Evolutionary conservation across 73 alveolate genomes (phyloP), one percentile per base, ranked within the genome.

Genomic region (Paraurostyla sp.): DNA sequence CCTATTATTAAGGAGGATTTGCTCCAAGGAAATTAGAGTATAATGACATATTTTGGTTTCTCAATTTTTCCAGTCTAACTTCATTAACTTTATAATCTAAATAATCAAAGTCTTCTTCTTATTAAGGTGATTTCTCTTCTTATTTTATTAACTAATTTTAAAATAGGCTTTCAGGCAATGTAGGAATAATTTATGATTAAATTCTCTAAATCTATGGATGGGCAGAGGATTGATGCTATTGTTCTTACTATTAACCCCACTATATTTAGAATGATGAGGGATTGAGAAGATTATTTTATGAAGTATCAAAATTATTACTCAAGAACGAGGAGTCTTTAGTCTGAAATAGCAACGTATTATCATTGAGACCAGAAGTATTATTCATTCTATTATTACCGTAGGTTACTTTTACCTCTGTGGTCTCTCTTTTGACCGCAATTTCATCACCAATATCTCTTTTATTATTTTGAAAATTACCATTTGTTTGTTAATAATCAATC

Each of bases 1-100:
- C 29, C 80, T 50, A 62, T 27, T 46, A 3, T 54, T 78, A 23
- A 2, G 15, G 3, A 46, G 68, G 22, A 2, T 49, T 63, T 6
- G 22, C 16, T 7, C 29, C 20, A 3, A 49, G 42, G 20, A 18
- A 38, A 52, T 78, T 78, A 11, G 60, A 51, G 35, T 38, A 51
- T 7, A 54, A n/a, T 4, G 80, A 49, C 78, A 54, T 78, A 81
- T 81, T 81, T 52, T 81, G 42, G 7, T 56, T 52, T 57, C 80
- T 56, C 22, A 81, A 29, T 22, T 52, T 46, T 41, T 57, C 82
- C 20, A 81, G 52, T 22, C 82, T 54, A 7, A 41, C 45, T 59
- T 81, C 91, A 58, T 81, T 81, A 11, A 25, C 91, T 57, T 51
- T 57, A 38, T 81, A 81, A 42, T 78, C 89, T 54, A 78, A 32